These are phyloP conservation scores for Sporothrix protearum DNA, from an alignment of 2,329 filamentous ascomycete species.

Conservation along the genomic window DNA sequence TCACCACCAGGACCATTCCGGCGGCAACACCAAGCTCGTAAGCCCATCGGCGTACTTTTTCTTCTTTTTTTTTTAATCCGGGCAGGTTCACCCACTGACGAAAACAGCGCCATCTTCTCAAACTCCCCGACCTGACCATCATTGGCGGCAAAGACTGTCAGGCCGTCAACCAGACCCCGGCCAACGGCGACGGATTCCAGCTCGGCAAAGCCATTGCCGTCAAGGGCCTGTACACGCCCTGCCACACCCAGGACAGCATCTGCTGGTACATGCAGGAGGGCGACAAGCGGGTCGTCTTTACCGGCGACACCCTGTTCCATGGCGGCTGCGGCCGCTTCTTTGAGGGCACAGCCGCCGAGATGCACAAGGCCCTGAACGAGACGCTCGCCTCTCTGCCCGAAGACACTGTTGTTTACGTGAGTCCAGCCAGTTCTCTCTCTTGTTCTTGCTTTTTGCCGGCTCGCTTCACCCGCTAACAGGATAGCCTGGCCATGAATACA, in stretches of 20 bases:
- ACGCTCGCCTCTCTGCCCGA: conserved; percentile 76
- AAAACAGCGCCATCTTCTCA: conserved; percentile 42
- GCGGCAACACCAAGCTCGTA: conserved; percentile 82
- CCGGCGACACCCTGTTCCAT: conserved; percentile 93
- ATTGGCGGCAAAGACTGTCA: conserved; percentile 81
- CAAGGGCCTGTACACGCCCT: conserved; percentile 89
- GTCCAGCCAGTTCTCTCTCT: conserved; percentile 51
- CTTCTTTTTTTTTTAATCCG: background rate
- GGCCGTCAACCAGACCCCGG: conserved; percentile 72
- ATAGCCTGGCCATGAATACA: conserved; percentile 94
- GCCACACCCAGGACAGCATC: conserved; percentile 97
- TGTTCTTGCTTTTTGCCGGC: no score
- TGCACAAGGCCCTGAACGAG: conserved; percentile 89
- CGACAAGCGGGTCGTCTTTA: conserved; percentile 75
- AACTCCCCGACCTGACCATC: conserved; percentile 64
- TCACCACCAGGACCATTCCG: conserved; percentile 92
- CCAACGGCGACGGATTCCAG: conserved; percentile 71
- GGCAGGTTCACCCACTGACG: background rate
- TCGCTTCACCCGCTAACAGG: no score
- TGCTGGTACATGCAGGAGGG: conserved; percentile 89
- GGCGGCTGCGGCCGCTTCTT: conserved; percentile 95
- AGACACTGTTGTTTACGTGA: conserved; percentile 85
- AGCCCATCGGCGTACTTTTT: background rate
- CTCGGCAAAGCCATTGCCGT: conserved; percentile 76
- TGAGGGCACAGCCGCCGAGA: conserved; percentile 82